These are phyloP conservation scores for Sphenostylis stenocarpa DNA, from an alignment of 306 rosid species.

Conservation along the genomic window DNA sequence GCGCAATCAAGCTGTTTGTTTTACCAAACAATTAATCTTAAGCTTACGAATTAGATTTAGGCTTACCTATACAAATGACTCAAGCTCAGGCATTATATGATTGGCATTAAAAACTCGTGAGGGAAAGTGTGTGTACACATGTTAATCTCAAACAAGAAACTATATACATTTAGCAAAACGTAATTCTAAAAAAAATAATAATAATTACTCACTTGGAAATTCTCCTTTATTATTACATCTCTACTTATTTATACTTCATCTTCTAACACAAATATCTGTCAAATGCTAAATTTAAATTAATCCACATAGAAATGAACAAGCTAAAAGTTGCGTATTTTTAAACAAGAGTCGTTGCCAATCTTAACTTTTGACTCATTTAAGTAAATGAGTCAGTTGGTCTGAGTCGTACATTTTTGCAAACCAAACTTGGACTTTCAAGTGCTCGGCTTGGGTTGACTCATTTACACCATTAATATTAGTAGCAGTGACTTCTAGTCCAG, in stretches of 20 bases:
- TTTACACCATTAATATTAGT: neutral
- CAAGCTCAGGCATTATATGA: neutral
- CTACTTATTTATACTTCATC: neutral
- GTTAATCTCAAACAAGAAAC: neutral
- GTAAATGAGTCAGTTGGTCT: neutral
- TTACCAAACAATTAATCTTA: neutral
- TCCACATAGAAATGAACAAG: neutral
- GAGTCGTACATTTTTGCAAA: neutral
- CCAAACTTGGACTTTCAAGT: neutral
- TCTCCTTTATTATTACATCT: neutral
- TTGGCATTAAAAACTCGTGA: neutral
- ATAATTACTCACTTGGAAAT: neutral
- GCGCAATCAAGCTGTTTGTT: neutral
- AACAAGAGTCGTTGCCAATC: neutral
- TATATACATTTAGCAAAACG: neutral
- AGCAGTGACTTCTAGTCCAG: neutral
- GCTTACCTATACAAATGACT: neutral
- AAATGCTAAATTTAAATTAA: neutral
- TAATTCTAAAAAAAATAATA: neutral
- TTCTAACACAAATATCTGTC: neutral
- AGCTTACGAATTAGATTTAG: neutral
- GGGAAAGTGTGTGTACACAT: neutral
- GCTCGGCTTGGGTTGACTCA: neutral
- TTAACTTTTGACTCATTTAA: neutral
- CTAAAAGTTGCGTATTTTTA: neutral